These are phyloP conservation scores for Boletus reticulatus DNA, from an alignment of 768 basidiomycete genomes.

Conservation along the genomic window DNA sequence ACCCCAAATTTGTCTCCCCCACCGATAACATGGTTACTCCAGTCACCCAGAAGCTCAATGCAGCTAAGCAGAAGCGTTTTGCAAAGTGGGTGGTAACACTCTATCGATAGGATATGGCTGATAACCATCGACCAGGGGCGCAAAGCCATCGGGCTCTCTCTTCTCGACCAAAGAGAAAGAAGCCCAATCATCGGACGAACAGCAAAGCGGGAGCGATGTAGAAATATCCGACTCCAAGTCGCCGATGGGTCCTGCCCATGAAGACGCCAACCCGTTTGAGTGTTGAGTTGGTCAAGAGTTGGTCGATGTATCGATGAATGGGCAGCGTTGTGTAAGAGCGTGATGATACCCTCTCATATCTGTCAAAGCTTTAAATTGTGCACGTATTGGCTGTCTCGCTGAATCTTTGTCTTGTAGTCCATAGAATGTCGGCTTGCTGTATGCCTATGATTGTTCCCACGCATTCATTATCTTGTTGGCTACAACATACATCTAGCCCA, in stretches of 20 bases:
- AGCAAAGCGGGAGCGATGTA: slow-evolving; percentile 38
- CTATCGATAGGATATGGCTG: slow-evolving; percentile 3
- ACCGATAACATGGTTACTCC: slow-evolving; percentile 96
- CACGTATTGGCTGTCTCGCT: slow-evolving; percentile 26
- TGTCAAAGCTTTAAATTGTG: slow-evolving; percentile 22
- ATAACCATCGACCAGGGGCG: slow-evolving; percentile 39
- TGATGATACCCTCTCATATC: slow-evolving; percentile 20
- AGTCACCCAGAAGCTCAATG: slow-evolving; percentile 85
- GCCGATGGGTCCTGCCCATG: slow-evolving; percentile 35
- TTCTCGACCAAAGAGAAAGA: slow-evolving; percentile 46
- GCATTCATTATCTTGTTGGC: slow-evolving; percentile 4
- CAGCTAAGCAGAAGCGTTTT: slow-evolving; percentile 93
- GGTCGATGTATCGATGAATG: neutral
- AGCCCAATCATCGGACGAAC: slow-evolving; percentile 23
- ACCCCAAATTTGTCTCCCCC: slow-evolving; percentile 86
- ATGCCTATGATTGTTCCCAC: slow-evolving; percentile 30
- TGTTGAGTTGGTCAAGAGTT: slow-evolving; percentile 1
- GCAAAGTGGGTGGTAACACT: slow-evolving; percentile 57
- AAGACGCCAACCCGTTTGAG: slow-evolving; percentile 74
- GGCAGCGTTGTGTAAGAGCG: slow-evolving; percentile 26
- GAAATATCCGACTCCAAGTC: slow-evolving; percentile 34
- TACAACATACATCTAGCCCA: slow-evolving; percentile 7
- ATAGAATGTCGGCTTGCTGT: slow-evolving; percentile 20
- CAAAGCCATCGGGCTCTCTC: slow-evolving; percentile 59
- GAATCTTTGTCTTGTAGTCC: slow-evolving; percentile 26